These are phyloP conservation scores for Monosporascus ibericus DNA, from an alignment of 2,329 filamentous ascomycete genomes.

Conservation along the genomic window DNA sequence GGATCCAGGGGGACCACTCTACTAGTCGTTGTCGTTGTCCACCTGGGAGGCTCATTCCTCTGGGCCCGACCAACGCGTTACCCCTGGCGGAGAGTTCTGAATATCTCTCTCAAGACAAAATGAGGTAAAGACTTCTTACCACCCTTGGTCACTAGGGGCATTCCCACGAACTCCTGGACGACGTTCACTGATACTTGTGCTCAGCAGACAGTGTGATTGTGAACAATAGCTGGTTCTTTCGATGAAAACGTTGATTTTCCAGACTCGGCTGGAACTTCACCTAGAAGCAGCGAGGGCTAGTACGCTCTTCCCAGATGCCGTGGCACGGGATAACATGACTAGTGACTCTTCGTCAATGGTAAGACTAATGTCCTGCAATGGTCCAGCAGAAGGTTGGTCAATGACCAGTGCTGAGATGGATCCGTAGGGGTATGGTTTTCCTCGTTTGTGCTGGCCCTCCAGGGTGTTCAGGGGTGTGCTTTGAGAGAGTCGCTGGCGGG, in stretches of 20 bases:
- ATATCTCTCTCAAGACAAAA: conserved; percentile 23
- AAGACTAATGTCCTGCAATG: too few species aligned
- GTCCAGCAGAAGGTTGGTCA: too few species aligned
- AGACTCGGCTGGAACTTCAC: too few species aligned
- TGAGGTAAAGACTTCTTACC: neutral
- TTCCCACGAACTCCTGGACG: too few species aligned
- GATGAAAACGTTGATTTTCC: too few species aligned
- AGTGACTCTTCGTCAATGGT: too few species aligned
- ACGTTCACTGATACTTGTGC: neutral
- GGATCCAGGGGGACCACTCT: conserved; percentile 1
- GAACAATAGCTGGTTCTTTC: neutral
- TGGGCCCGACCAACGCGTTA: conserved; percentile 5
- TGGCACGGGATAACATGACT: too few species aligned
- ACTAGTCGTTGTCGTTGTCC: conserved; percentile 25
- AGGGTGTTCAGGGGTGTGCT: too few species aligned
- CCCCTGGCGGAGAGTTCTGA: conserved; percentile 11
- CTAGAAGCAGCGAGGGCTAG: too few species aligned
- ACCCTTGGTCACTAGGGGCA: too few species aligned
- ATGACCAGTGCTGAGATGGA: too few species aligned
- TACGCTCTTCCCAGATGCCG: too few species aligned
- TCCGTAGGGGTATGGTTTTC: neutral
- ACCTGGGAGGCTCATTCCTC: conserved; percentile 21
- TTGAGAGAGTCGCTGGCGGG: conserved; percentile 4
- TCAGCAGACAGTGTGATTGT: conserved; percentile 6
- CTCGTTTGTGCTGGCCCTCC: conserved; percentile 1